Base-by-base conservation (phyloP, 2,329 filamentous ascomycete genomes). In the Diplodia scrobiculata region DNA sequence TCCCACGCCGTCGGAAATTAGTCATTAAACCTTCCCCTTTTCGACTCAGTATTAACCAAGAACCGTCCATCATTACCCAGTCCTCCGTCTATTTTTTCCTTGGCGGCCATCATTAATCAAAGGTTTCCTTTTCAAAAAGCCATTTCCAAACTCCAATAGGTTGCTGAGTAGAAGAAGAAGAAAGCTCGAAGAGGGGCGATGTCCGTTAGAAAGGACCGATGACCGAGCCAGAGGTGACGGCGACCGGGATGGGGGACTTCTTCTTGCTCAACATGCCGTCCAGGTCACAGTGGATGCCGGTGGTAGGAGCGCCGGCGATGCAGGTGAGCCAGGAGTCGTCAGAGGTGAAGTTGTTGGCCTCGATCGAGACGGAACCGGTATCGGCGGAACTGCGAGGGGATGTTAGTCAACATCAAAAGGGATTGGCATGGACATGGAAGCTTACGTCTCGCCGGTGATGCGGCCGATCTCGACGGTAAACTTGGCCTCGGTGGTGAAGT, bases 241-340 rank as follows among this genome's bases (percentile, higher is more conserved):
- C 29, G 7, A 62, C 41, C 1, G 58, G 58, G 14, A 62, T 62
- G 19, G 58, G 58, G 0, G 27, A n/a, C 58, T 62, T 50, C 29
- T 62, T 10, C 27, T 50, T 34, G 58, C 58, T 62, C 41, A 62
- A 5, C 5, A 41, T n/a, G 50, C 67, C 67, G 19, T 68, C 32
- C 13, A 63, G 41, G 17, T 54, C 41, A 50, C 67, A 68, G 7
- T 25, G 52, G 48, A 68, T 67, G 45, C 67, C 67, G 11, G 13
- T n/a, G 9, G 41, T n/a, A n/a, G 67, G 67, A 25, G 66, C 34
- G 11, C 67, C 66, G 29, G 27, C 60, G 1, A 66, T 6, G 36
- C 67, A 68, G 2, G 66, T 68, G 21, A 68, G 41, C 50, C 52
- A 66, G 17, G 52, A 52, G 48, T 38, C 27, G 13, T 54, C 29